A percentile compares a stretch with the other conserved stretches of the same genome.
Evolutionary conservation across 2,329 filamentous ascomycete genomes (phyloP).

Genomic region (Fusarium mundagurra): DNA sequence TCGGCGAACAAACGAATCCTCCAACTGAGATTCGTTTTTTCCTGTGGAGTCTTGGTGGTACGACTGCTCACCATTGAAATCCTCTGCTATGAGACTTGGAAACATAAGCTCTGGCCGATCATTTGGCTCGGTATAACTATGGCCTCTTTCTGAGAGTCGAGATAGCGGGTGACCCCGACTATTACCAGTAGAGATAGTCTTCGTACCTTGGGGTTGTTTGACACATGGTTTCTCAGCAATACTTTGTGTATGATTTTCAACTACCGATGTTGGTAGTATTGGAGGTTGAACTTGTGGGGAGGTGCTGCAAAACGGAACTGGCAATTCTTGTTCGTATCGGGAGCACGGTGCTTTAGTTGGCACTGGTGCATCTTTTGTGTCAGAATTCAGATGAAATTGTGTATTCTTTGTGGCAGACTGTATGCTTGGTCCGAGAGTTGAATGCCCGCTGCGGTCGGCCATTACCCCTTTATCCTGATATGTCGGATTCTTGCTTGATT

Average conservation of each 20-base stretch:
- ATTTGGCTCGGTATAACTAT: background rate
- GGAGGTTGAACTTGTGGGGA: background rate
- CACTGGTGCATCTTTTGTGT: background rate
- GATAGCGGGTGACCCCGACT: background rate
- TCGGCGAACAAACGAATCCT: background rate
- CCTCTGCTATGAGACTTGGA: background rate
- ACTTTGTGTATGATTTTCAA: background rate
- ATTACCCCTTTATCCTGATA: slow-evolving; percentile 38
- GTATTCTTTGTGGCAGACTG: background rate
- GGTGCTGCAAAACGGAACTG: background rate
- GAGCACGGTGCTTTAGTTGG: background rate
- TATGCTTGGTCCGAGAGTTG: background rate
- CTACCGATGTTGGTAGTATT: background rate
- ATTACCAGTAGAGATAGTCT: background rate
- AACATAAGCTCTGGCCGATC: background rate
- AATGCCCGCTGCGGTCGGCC: slow-evolving; percentile 10
- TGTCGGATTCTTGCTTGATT: background rate
- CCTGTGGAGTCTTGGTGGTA: background rate
- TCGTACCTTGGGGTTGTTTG: background rate
- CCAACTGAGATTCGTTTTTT: background rate
- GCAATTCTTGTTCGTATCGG: background rate
- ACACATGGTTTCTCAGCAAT: background rate
- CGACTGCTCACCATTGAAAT: background rate
- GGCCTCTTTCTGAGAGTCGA: background rate
- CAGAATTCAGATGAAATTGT: background rate